Base-by-base conservation (phyloP, 164 flowering plant species). In the Platanus orientalis region DNA sequence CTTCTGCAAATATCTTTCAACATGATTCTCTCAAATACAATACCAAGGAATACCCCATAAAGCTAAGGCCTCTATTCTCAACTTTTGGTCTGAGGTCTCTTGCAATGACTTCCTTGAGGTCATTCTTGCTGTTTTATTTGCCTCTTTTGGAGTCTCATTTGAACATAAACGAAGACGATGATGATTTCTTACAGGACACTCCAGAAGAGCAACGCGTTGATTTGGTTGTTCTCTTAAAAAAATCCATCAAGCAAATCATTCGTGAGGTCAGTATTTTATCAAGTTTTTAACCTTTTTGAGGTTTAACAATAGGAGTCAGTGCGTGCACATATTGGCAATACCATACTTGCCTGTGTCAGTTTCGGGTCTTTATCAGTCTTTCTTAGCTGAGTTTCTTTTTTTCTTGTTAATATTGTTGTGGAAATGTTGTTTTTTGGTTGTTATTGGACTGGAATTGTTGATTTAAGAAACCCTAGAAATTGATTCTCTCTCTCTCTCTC, bases 101-200 rank as follows among this genome's bases (percentile, higher is more conserved):
- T 69, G 87, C 81, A 24, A 23, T 92, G 75, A 89, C 89, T 19
- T 67, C 97, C 25, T 58, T 95, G 80, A 85, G 99, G 78, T 85
- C 99, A 14, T 84, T 95, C 57, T 65, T 89, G 55, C 48, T 85
- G 69, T 82, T 64, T 70, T 95, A 85, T 78, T 75, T 95, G 78
- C 97, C 99, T 39, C 89, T 95, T 65, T 45, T 95, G 81, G 97
- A 89, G 83, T 92, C 96, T 64, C 79, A 64, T 53, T 0, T 76
- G 11, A 70, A 29, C 40, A 49, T 62, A 51, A 90, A 83, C 64
- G 92, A 88, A 14, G 88, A 88, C 50, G 96, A 87, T 61, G 96
- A 89, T 25, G 92, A 85, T 66, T 85, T 87, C 67, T 75, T 80
- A 47, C 72, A 69, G 54, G 96, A 87, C 30, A 17, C 69, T 63